A percentile compares a stretch with the other conserved stretches of the same genome.
These are phyloP conservation scores for Volvox reticuliferus DNA, from an alignment of 139 green algal species.

Conservation along the genomic window DNA sequence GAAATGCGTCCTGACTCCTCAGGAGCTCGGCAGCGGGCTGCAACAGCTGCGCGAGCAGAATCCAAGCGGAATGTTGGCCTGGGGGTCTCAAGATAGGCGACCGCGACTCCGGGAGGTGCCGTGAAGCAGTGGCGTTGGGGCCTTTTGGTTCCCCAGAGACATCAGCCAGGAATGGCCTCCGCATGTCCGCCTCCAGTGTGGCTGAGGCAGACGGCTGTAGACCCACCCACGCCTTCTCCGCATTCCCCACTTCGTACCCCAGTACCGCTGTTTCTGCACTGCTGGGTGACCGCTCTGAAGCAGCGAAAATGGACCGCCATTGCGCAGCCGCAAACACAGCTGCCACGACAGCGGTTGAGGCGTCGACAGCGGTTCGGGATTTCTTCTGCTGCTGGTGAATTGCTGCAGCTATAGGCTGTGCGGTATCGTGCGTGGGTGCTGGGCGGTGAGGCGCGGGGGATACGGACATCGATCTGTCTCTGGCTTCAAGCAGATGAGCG, in stretches of 20 bases:
- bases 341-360: not conserved
- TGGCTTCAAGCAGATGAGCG: not conserved
- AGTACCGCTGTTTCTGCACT: not conserved
- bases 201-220: not conserved
- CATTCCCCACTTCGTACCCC: not conserved
- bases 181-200: not conserved
- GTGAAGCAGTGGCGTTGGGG: not conserved
- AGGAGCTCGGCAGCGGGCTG: not conserved
- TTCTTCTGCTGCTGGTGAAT: not conserved
- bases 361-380: not conserved
- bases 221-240: too few relatives aligned
- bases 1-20: not conserved
- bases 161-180: not conserved
- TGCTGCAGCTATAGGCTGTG: too few relatives aligned
- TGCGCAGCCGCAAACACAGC: too few relatives aligned
- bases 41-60: conserved; percentile 2
- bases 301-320: not conserved
- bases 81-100: not conserved
- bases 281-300: not conserved
- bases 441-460: too few relatives aligned
- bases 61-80: not conserved
- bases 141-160: not conserved
- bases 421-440: not conserved
- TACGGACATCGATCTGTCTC: too few relatives aligned
- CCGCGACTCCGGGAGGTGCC: not conserved